Evolutionary conservation across 2,329 filamentous ascomycete species (phyloP).

Genomic region (Pseudopithomyces maydicus): DNA sequence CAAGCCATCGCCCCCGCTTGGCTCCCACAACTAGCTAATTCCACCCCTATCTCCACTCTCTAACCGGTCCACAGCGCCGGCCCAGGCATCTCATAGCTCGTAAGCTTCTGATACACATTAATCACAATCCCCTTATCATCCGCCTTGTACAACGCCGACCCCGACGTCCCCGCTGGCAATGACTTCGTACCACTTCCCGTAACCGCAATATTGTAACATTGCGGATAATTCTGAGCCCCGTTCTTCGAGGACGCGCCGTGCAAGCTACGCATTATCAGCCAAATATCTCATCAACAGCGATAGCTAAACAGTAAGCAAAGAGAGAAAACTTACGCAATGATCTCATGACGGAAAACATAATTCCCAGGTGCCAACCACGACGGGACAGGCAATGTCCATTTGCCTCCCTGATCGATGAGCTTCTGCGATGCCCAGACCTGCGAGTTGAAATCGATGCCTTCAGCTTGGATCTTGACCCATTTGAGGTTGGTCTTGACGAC

Average conservation of each 20-base stretch:
- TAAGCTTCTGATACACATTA: conserved; percentile 37
- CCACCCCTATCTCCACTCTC: background rate
- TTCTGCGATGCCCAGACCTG: conserved; percentile 10
- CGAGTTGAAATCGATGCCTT: conserved; percentile 1
- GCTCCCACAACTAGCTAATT: too few species aligned
- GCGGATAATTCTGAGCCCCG: conserved; percentile 55
- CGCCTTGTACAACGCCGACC: conserved; percentile 51
- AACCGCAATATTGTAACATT: conserved; percentile 54
- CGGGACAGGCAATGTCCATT: conserved; percentile 8
- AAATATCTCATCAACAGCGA: too few species aligned
- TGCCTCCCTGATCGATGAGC: conserved; percentile 1
- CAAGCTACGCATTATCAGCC: conserved; percentile 37
- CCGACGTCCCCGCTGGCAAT: conserved; percentile 50
- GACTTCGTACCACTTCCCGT: conserved; percentile 49
- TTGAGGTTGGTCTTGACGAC: conserved; percentile 20
- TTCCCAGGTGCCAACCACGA: conserved; percentile 36
- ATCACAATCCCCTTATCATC: conserved; percentile 42
- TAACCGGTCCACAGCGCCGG: conserved; percentile 5
- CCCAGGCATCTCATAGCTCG: conserved; percentile 43
- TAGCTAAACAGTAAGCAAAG: too few species aligned
- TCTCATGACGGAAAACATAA: conserved; percentile 59
- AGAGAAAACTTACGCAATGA: conserved; percentile 21
- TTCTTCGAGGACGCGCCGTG: conserved; percentile 45
- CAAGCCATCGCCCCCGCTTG: too few species aligned
- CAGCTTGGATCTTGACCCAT: conserved; percentile 31